Evolutionary conservation across 148 eudicot genomes (phyloP).

Genomic region (Drosera capensis): DNA sequence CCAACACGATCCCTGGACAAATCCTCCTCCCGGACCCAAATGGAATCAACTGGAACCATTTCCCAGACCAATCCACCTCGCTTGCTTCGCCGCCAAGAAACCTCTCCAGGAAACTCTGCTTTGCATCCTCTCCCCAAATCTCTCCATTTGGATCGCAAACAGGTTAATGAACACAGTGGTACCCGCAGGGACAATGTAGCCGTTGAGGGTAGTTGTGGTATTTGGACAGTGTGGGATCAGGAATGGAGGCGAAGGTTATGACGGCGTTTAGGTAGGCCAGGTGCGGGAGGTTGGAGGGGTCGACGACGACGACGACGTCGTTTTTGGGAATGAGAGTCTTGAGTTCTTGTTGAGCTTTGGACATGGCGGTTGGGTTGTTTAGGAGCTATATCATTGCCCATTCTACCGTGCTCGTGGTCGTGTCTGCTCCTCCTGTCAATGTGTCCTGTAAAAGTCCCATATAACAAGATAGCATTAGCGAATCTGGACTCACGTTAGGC

Average conservation of each 20-base stretch:
- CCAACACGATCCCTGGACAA: constrained; percentile 23
- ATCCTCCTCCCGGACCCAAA: constrained; percentile 37
- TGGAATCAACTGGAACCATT: constrained; percentile 20
- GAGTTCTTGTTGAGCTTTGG: constrained; percentile 22
- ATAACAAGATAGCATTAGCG: too few relatives aligned
- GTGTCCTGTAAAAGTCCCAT: too few relatives aligned
- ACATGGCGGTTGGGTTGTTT: constrained; percentile 10
- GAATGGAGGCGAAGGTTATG: constrained; percentile 18
- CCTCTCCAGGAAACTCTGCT: constrained; percentile 24
- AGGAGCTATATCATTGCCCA: constrained; percentile 29
- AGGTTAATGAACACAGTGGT: constrained; percentile 13
- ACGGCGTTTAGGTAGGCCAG: constrained; percentile 25
- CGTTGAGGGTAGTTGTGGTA: constrained; percentile 9
- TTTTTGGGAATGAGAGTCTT: constrained; percentile 9
- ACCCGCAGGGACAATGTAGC: constrained; percentile 17
- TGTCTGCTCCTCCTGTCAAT: neutral
- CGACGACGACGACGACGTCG: constrained; percentile 18
- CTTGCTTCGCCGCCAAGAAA: constrained; percentile 7
- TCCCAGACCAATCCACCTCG: constrained; percentile 16
- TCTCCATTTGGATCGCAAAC: constrained; percentile 16
- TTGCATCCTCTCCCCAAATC: constrained; percentile 13
- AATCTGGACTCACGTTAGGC: too few relatives aligned
- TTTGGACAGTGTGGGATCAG: constrained; percentile 16
- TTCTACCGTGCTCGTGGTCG: constrained; percentile 9
- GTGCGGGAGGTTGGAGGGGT: constrained; percentile 12